Percentiles rank a stretch among this genome's conserved stretches.
Evolutionary conservation across 306 rosid species (phyloP).

Genomic region (Biancaea sappan): DNA sequence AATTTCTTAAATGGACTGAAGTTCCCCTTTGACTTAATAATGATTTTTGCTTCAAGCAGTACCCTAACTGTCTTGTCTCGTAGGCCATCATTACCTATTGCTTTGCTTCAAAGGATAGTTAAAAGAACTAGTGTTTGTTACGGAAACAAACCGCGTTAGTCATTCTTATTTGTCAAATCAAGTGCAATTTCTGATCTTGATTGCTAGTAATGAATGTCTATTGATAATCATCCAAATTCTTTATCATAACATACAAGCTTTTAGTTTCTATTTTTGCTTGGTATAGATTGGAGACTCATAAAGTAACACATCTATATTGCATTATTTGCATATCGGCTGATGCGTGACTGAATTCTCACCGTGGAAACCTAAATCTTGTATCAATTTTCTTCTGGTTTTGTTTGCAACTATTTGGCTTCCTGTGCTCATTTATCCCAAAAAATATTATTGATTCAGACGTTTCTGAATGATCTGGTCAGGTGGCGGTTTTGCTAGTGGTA

Average conservation of each 20-base stretch:
- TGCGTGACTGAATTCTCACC: neutral
- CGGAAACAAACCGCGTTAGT: neutral
- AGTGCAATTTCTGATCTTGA: constrained; percentile 4
- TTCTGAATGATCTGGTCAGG: constrained; percentile 51
- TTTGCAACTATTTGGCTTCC: neutral
- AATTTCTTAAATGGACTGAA: neutral
- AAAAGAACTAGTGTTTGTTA: constrained; percentile 1
- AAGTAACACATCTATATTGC: neutral
- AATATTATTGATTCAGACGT: constrained; percentile 1
- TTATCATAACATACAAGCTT: neutral
- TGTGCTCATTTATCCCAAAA: constrained; percentile 3
- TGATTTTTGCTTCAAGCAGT: neutral
- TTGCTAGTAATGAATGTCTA: neutral
- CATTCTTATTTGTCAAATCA: neutral
- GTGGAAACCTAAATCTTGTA: constrained; percentile 18
- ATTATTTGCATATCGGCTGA: constrained; percentile 21
- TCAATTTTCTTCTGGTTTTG: constrained; percentile 9
- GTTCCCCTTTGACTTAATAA: neutral
- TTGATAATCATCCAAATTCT: neutral
- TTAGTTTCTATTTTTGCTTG: constrained; percentile 23
- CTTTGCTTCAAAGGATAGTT: neutral
- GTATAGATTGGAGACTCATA: neutral
- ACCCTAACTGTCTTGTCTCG: neutral
- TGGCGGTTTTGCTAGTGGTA: constrained; percentile 72
- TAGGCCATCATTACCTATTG: neutral